Evolutionary conservation across 2,329 filamentous ascomycete species (phyloP), one percentile per base, ranked within the genome.

Genomic region (Cephalotrichum gorgonifer): DNA sequence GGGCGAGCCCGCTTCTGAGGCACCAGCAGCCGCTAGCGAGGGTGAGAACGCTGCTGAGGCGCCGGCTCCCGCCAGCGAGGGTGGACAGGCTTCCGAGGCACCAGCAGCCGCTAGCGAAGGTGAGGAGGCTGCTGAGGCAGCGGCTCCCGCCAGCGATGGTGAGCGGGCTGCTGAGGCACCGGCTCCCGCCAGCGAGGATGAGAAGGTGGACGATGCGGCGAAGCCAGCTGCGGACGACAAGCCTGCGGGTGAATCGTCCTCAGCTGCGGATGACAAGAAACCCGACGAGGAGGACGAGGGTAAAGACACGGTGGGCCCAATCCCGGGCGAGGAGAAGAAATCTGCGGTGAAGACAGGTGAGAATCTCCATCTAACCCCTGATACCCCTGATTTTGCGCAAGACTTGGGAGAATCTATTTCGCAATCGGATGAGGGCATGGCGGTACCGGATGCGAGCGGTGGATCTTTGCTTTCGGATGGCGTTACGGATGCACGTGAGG

Each of bases 261-360:
- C 51, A 11, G 30, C 45, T 6, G 33, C 26, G 2, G 31, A 38
- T 41, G 15, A 44, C 20, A 26, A 33, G 1, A 51, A 56, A 41
- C 11, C 49, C n/a, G 45, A 50, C 11, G 62, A 61, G 47, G 61
- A 62, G 42, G 61, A 62, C 28, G 63, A 70, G 57, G 64, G 59
- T 50, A 68, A 67, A 54, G 67, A 71, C 51, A 62, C 56, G 4
- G 58, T 69, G 52, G 64, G 62, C 26, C 64, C 65, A 25, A 69
- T 69, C 51, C 58, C 62, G 44, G 55, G 56, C 43, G 62, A 65
- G 45, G 63, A 64, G 52, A 66, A 61, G 54, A 56, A 55, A 44
- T 51, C 56, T 47, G 59, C 55, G 53, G 56, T 57, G 49, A 64
- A 62, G 55, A 70, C 68, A 72, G 69, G 69, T 72, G 65, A 72